Evolutionary conservation across 1,139 yeast genomes (phyloP), one percentile per base, ranked within the genome.

Genomic region (Suhomyces panamericanus): DNA sequence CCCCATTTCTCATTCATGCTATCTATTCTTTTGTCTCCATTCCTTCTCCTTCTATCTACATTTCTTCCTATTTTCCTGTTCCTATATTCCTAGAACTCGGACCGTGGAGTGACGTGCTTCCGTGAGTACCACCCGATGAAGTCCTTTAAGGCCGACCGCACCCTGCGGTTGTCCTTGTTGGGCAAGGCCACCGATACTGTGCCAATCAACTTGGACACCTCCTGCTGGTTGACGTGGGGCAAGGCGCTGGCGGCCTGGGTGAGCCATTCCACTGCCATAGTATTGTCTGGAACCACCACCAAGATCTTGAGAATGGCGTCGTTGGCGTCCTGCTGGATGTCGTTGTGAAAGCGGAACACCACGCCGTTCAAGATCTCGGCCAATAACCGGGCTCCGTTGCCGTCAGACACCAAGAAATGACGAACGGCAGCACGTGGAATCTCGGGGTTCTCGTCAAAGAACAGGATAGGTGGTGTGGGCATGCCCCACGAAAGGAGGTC

Each of bases 401-500:
- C 62, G 72, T 73, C 57, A 70, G 66, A 42, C 53, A 64, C 47
- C 44, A 70, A 50, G 42, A 67, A 68, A 42, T 56, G 57, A 46
- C 76, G 67, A 15, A 87, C 70, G 34, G 75, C 69, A 11, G 62
- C 58, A 46, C 80, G 75, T 52, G 90, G 78, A 27, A 76, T 73
- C 24, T 55, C 58, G 11, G 73, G 69, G 52, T 70, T 65, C 27
- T 78, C 81, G 43, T 81, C 79, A 44, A 78, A 70, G 31, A 83
- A 77, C 4, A 96, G 84, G 27, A 87, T 75, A 6, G 97, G 96
- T 3, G 96, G 90, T 14, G 79, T 73, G 33, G 79, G 84, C 53
- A 85, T 78, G 1, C 96, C 96, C 90, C 95, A 91, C 14, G 90
- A 81, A 32, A 87, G 67, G 38, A 87, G 73, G 62, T 90, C 97